These are phyloP conservation scores for Omphalotus olearius DNA, from an alignment of 1,284 basidiomycete species.

Conservation along the genomic window DNA sequence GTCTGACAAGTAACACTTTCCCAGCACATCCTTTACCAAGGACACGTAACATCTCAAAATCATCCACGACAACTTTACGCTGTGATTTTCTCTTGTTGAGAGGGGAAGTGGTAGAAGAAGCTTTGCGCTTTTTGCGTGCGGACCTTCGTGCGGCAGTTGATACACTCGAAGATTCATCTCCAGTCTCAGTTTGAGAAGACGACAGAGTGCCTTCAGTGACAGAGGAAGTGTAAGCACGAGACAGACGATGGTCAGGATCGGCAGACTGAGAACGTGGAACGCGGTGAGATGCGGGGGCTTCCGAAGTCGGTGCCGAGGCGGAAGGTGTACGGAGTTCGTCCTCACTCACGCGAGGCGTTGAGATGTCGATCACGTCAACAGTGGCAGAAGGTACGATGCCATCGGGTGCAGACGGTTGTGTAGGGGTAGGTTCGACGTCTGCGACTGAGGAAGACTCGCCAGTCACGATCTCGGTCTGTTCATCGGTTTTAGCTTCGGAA, in stretches of 20 bases:
- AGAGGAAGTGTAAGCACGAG: constrained; percentile 45
- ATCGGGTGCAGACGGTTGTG: constrained; percentile 9
- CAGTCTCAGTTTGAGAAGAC: constrained; percentile 49
- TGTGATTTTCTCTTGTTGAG: constrained; percentile 44
- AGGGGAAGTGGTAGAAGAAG: constrained; percentile 11
- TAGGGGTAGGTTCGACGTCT: constrained; percentile 1
- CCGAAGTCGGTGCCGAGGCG: constrained; percentile 9
- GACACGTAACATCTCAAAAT: constrained; percentile 96
- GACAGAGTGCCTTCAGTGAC: constrained; percentile 22
- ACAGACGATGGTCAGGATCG: constrained; percentile 59
- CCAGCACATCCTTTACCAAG: constrained; percentile 96
- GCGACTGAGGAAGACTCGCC: not conserved
- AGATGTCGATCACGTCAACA: constrained; percentile 11
- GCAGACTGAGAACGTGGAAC: constrained; percentile 74
- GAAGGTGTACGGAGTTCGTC: constrained; percentile 22
- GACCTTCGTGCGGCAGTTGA: constrained; percentile 31
- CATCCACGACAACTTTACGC: constrained; percentile 75
- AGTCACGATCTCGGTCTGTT: not conserved
- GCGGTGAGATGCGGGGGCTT: constrained; percentile 30
- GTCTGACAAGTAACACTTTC: constrained; percentile 84
- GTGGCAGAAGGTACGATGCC: constrained; percentile 9
- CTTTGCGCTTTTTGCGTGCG: constrained; percentile 6
- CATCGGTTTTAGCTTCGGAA: constrained; percentile 11
- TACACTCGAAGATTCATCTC: constrained; percentile 60
- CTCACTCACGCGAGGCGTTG: constrained; percentile 19